Conservation (phyloP, 768 basidiomycete species). For the Daedaleopsis sinensis region DNA sequence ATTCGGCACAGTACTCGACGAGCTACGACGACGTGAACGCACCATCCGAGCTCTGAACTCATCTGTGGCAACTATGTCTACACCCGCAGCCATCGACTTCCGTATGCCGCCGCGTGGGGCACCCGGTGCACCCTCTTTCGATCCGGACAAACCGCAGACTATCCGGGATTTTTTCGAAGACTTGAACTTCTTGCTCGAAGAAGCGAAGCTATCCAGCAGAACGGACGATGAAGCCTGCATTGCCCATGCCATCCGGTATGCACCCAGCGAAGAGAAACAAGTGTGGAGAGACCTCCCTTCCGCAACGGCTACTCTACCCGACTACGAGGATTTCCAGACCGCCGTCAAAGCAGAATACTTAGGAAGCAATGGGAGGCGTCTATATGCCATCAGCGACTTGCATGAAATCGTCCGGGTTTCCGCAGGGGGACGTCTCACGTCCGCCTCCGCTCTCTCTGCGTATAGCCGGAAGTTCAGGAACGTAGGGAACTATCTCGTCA, state of each 20-base stretch:
- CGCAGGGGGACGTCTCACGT: neutral
- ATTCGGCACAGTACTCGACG: neutral
- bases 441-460: neutral
- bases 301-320: neutral
- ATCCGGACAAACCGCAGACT: constrained; percentile 1
- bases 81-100: neutral
- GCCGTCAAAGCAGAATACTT: constrained; percentile 30
- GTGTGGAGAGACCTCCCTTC: constrained; percentile 1
- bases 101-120: constrained; percentile 13
- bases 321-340: constrained; percentile 28
- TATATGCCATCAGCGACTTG: constrained; percentile 27
- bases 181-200: constrained; percentile 3
- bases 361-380: constrained; percentile 14
- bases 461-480: constrained; percentile 27
- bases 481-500: constrained; percentile 25
- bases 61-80: no score
- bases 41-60: no score
- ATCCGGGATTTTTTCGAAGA: constrained; percentile 20
- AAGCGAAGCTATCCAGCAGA: neutral
- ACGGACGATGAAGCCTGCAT: neutral
- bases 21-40: neutral
- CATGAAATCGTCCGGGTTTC: constrained; percentile 26
- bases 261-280: neutral
- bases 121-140: constrained; percentile 7
- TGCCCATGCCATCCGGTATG: constrained; percentile 9